Evolutionary conservation across 352 stramenopile genomes (phyloP).

Genomic region (Globisporangium iwayamae): DNA sequence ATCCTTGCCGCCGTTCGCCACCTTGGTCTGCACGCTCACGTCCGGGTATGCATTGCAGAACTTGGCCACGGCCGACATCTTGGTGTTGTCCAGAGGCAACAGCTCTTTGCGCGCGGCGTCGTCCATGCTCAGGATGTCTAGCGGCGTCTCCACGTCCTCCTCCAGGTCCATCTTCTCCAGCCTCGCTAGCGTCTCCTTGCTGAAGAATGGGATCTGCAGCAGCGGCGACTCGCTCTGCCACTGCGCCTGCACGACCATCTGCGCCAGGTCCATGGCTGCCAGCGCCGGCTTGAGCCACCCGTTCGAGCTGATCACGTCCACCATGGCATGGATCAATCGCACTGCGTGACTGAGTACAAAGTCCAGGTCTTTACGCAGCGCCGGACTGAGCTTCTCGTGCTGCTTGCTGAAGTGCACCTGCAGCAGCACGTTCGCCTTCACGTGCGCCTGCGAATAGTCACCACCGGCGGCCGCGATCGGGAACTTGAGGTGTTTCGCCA

Average conservation of each 20-base stretch:
- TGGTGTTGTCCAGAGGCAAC: slow-evolving; percentile 80
- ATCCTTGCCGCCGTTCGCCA: slow-evolving; percentile 90
- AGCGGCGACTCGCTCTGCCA: slow-evolving; percentile 97
- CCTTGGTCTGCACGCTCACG: slow-evolving; percentile 93
- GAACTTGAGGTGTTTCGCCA: slow-evolving; percentile 94
- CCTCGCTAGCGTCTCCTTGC: slow-evolving; percentile 76
- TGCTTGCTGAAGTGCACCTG: slow-evolving; percentile 97
- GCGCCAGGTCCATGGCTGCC: slow-evolving; percentile 97
- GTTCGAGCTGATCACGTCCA: slow-evolving; percentile 99
- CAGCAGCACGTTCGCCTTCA: slow-evolving; percentile 96
- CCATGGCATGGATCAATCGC: slow-evolving; percentile 96
- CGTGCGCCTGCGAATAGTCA: slow-evolving; percentile 91
- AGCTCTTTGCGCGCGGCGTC: slow-evolving; percentile 90
- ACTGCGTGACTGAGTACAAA: slow-evolving; percentile 89
- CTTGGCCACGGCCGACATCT: slow-evolving; percentile 97
- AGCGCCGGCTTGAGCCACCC: slow-evolving; percentile 98
- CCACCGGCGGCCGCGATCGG: slow-evolving; percentile 72
- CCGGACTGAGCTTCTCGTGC: slow-evolving; percentile 83
- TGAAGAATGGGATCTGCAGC: slow-evolving; percentile 97
- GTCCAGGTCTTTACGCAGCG: slow-evolving; percentile 92
- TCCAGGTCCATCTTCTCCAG: slow-evolving; percentile 56
- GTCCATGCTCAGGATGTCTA: slow-evolving; percentile 91
- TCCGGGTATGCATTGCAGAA: slow-evolving; percentile 99
- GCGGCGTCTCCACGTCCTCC: slow-evolving; percentile 72
- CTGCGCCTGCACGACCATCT: slow-evolving; percentile 98